A percentile compares a stretch with the other conserved stretches of the same genome.
Conservation (phyloP, 2,329 filamentous ascomycete genomes). For the Penicillium griseofulvum region DNA sequence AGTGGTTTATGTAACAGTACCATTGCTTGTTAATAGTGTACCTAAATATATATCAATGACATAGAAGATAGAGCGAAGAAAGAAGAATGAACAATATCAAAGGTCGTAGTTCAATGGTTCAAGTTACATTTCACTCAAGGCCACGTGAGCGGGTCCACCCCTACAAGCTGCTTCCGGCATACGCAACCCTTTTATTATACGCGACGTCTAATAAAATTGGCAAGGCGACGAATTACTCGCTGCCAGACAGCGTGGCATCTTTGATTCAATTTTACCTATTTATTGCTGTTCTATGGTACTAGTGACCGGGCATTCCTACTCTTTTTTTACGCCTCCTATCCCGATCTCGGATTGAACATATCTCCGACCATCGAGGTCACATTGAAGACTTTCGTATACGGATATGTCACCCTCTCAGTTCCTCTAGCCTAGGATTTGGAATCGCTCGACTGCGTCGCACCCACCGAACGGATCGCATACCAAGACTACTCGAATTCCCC, state of each 20-base stretch:
- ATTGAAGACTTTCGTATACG: constrained; percentile 12
- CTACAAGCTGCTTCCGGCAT: constrained; percentile 16
- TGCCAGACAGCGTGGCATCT: constrained; percentile 8
- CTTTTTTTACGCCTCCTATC: constrained; percentile 15
- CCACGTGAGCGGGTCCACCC: constrained; percentile 23
- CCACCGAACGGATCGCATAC: neutral
- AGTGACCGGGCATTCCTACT: neutral
- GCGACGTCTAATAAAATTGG: constrained; percentile 5
- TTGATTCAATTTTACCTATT: neutral
- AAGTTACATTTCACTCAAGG: neutral
- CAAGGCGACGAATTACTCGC: constrained; percentile 2
- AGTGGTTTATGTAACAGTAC: neutral
- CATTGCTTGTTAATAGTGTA: neutral
- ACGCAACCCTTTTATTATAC: constrained; percentile 15
- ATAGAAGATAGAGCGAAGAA: neutral
- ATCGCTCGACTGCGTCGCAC: constrained; percentile 2
- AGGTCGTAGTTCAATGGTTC: neutral
- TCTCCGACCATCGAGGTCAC: constrained; percentile 16
- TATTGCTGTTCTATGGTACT: neutral
- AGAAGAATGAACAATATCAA: neutral
- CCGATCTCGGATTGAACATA: constrained; percentile 14
- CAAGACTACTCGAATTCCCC: constrained; percentile 1
- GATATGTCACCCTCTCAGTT: constrained; percentile 19
- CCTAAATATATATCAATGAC: neutral
- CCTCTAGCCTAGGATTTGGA: constrained; percentile 9